Base-by-base conservation (phyloP, 192 early-diverging fungal species). In the Rhizoclosmatium globosum region DNA sequence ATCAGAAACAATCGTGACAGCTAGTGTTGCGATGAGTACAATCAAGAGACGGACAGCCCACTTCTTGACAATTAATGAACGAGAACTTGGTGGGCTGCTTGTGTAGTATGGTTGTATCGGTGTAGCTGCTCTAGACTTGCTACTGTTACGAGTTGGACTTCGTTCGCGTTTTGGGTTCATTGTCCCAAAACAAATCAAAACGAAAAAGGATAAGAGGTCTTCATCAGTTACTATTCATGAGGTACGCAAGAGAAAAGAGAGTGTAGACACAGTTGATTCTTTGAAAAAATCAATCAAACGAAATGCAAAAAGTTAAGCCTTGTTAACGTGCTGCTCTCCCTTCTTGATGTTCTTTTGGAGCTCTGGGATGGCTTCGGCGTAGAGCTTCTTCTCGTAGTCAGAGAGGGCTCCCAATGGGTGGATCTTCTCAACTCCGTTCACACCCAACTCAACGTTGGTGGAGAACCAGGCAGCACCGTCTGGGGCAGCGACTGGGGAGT, bases 311-410 rank as follows among this genome's bases (percentile, higher is more conserved):
- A 53, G 17, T 53, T 53, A 53, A 53, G 50, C 50, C 84, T 89
- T 89, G 74, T 85, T 87, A 82, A 91, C 93, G 88, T 97, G 98
- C 65, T 86, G 84, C 73, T 92, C 88, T 61, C 98, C 98, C 87
- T 95, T 96, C 71, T 76, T 64, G 76, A 97, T 98, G 92, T 95
- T 99, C 78, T 86, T 87, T 83, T 92, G 89, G 83, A 99, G 92
- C 75, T 96, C 95, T 47, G 92, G 91, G 68, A 95, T 79, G 75
- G 93, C 94, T 46, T 85, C 91, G 19, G 84, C 75, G 76, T 95
- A 87, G 42, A 97, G 89, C 77, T 92, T 84, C 87, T 92, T 81
- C 89, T 99, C 98, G 87, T 91, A 98, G 31, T 81, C 87, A 73
- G 87, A 88, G 71, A 94, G 64, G 60, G 82, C 81, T 47, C 93